Evolutionary conservation across 805 yeast genomes (phyloP).

Genomic region (Candida fluviatilis): DNA sequence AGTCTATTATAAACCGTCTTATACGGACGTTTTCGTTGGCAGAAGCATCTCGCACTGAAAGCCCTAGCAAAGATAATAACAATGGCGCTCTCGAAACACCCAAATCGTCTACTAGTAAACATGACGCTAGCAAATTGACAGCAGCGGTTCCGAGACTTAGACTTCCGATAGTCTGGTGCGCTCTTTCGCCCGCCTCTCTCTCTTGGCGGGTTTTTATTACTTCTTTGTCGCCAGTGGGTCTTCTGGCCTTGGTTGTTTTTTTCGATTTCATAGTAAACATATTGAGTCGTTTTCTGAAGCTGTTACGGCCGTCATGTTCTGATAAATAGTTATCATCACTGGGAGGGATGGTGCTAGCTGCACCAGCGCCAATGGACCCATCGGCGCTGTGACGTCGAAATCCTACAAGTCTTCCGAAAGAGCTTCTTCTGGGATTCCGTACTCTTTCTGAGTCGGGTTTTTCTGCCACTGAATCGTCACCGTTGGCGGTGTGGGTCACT

Average conservation of each 20-base stretch:
- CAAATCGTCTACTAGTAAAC: conserved; percentile 71
- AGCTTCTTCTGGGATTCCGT: not conserved
- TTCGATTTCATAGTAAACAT: conserved; percentile 2
- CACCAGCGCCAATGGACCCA: not conserved
- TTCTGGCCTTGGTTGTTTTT: not conserved
- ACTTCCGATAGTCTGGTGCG: conserved; percentile 33
- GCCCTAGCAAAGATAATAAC: conserved; percentile 65
- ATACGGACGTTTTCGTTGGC: conserved; percentile 35
- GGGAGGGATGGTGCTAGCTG: not conserved
- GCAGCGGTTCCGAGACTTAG: conserved; percentile 69
- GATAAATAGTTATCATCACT: not conserved
- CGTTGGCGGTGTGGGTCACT: no score
- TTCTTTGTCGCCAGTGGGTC: not conserved
- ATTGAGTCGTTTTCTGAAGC: conserved; percentile 3
- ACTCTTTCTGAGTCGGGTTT: not conserved
- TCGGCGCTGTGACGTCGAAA: not conserved
- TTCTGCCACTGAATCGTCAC: not conserved
- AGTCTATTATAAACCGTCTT: conserved; percentile 55
- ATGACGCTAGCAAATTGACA: conserved; percentile 68
- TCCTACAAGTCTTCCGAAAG: conserved; percentile 3
- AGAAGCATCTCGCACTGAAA: conserved; percentile 54
- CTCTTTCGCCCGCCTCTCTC: conserved; percentile 32
- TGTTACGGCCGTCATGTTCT: conserved; percentile 1
- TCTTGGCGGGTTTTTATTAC: conserved; percentile 11
- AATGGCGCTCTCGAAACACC: conserved; percentile 80